These are phyloP conservation scores for Wickerhamomyces queroliae DNA, from an alignment of 805 yeast genomes.

Conservation along the genomic window DNA sequence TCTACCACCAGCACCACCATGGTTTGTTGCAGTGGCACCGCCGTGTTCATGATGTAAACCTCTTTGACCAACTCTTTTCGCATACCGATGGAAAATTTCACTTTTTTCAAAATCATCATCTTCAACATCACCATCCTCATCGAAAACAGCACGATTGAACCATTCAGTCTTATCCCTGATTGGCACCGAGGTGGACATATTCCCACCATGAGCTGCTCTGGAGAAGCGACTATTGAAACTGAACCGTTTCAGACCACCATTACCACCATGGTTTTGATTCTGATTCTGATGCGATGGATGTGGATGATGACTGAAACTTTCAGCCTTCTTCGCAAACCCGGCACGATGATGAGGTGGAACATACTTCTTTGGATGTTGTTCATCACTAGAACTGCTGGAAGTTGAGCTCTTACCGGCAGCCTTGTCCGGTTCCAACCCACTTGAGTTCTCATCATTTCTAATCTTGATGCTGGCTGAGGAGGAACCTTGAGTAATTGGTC, in stretches of 20 bases:
- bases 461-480: neutral
- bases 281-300: conserved; percentile 2
- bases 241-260: conserved; percentile 11
- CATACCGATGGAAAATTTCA: conserved; percentile 15
- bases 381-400: too few species aligned
- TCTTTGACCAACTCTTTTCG: conserved; percentile 17
- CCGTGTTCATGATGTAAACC: too few species aligned
- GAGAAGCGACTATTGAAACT: conserved; percentile 8
- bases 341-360: conserved; percentile 53
- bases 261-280: neutral
- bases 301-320: conserved; percentile 3
- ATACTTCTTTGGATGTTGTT: conserved; percentile 24
- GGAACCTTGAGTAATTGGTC: neutral
- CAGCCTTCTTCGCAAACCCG: conserved; percentile 16
- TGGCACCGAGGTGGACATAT: conserved; percentile 31
- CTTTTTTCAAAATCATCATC: conserved; percentile 21
- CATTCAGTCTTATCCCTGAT: conserved; percentile 24
- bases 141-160: conserved; percentile 16
- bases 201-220: conserved; percentile 11
- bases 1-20: neutral
- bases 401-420: neutral
- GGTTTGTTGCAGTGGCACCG: too few species aligned
- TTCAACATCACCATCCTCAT: conserved; percentile 10
- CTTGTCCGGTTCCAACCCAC: too few species aligned
- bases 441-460: neutral